phyloP scores from a whole-genome alignment of 257 asterid species.

The Solanum neorickii region DNA sequence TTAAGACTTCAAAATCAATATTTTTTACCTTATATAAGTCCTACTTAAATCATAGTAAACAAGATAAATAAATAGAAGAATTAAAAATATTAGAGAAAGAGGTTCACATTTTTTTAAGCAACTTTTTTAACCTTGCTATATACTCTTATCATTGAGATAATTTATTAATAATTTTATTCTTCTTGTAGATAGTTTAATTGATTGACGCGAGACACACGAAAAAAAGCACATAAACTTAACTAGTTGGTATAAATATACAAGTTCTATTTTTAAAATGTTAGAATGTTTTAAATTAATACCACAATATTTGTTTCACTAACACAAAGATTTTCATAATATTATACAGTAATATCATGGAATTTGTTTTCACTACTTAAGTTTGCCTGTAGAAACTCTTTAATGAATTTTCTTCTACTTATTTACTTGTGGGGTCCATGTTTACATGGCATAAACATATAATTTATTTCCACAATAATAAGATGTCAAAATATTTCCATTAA shows the following conservation, averaged over 20 bases:
- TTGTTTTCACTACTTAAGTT: not conserved
- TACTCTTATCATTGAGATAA: too few relatives aligned
- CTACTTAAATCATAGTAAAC: not conserved
- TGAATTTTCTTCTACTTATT: not conserved
- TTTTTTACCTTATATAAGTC: not conserved
- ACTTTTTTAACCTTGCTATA: not conserved
- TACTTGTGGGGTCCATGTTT: not conserved
- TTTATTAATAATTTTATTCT: too few relatives aligned
- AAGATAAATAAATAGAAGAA: not conserved
- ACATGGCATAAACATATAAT: not conserved
- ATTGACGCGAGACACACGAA: not conserved
- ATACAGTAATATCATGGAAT: not conserved
- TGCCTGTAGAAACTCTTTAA: not conserved
- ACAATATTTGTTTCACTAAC: not conserved
- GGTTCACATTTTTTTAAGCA: not conserved
- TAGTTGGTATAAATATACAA: not conserved
- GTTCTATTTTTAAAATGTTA: not conserved
- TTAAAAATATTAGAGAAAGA: not conserved
- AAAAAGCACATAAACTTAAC: not conserved
- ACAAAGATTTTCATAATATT: not conserved
- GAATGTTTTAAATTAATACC: not conserved
- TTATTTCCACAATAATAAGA: not conserved
- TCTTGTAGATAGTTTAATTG: not conserved
- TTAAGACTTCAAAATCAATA: not conserved
- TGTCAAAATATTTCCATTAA: not conserved